Conservation (phyloP, 2,329 filamentous ascomycete species). For the Ceratocystis cubensis region DNA sequence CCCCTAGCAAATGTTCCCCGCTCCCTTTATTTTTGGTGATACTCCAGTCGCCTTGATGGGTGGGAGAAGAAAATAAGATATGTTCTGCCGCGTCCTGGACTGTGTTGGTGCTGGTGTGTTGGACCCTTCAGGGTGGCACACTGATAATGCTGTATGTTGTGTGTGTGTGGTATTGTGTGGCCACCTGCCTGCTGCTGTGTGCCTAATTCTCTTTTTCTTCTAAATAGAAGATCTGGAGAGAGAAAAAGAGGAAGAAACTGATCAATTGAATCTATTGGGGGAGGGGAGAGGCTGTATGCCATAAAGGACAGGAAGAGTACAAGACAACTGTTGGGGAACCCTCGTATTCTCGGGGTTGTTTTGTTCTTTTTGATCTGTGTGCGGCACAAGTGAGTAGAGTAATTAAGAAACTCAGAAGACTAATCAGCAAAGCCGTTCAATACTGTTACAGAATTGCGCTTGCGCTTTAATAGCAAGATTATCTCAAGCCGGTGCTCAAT, state of each 20-base stretch:
- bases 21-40: background rate
- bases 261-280: no score
- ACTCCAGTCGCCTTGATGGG: background rate
- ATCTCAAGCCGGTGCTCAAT: background rate
- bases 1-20: background rate
- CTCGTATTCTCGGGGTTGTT: conserved; percentile 1
- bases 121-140: background rate
- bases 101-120: background rate
- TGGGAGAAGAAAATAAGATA: background rate
- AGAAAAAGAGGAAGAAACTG: no score
- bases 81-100: no score
- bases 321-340: conserved; percentile 8
- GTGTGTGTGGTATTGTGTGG: background rate
- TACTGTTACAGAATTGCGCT: no score
- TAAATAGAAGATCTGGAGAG: no score
- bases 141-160: conserved; percentile 1
- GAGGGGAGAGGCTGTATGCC: no score
- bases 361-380: background rate
- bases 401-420: background rate
- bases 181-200: background rate
- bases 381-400: background rate
- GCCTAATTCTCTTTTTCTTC: background rate
- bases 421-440: background rate
- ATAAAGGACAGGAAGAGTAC: background rate
- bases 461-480: background rate